Evolutionary conservation across 495 filamentous ascomycete species (phyloP).

Genomic region (Paragyromitra xinjiangensis): DNA sequence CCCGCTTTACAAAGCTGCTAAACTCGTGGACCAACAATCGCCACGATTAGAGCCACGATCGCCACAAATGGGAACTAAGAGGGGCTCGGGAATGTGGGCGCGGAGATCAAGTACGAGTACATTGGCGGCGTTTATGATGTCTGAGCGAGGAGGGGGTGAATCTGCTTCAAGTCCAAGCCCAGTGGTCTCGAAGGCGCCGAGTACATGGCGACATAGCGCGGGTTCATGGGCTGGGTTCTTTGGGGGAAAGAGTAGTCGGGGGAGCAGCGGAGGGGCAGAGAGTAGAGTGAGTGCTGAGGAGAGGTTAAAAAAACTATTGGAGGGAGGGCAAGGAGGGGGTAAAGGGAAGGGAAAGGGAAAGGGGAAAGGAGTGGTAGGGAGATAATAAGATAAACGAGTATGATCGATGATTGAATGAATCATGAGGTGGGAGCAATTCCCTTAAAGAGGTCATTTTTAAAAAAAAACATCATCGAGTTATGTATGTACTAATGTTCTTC

Average conservation of each 20-base stretch:
- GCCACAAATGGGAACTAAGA: conserved; percentile 17
- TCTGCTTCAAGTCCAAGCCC: conserved; percentile 11
- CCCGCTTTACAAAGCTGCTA: conserved; percentile 40
- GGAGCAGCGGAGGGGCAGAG: conserved; percentile 31
- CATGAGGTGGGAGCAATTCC: conserved; percentile 16
- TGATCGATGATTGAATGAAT: conserved; percentile 20
- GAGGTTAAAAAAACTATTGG: conserved; percentile 44
- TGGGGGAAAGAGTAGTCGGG: conserved; percentile 36
- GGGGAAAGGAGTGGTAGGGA: conserved; percentile 25
- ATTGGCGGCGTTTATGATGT: conserved; percentile 32
- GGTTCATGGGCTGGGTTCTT: conserved; percentile 54
- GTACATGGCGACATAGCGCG: conserved; percentile 45
- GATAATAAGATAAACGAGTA: conserved; percentile 19
- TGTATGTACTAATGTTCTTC: neutral
- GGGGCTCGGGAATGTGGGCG: conserved; percentile 40
- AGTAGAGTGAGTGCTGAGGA: conserved; percentile 46
- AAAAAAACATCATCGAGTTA: neutral
- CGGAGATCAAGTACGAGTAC: conserved; percentile 41
- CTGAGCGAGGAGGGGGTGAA: conserved; percentile 30
- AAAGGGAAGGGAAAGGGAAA: conserved; percentile 32
- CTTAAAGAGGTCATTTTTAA: neutral
- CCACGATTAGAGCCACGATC: conserved; percentile 19
- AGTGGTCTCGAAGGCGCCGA: conserved; percentile 24
- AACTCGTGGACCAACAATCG: conserved; percentile 26
- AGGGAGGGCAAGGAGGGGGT: conserved; percentile 21